Conservation (phyloP, 2,329 filamentous ascomycete species). For the Pestalotiopsis fici region DNA sequence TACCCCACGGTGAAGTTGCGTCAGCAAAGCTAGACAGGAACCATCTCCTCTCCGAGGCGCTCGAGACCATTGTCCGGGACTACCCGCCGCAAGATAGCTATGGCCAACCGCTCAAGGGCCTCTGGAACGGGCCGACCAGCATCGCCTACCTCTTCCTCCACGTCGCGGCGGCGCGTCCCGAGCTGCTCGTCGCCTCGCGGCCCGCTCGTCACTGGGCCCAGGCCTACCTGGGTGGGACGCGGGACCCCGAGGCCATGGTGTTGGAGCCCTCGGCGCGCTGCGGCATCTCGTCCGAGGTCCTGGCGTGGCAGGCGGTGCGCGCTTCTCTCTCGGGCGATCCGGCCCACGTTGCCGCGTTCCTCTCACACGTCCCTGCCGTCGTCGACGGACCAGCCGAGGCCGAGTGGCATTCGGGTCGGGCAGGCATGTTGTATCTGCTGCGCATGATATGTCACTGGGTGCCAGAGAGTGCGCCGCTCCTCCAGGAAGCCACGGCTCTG, state of each 20-base stretch:
- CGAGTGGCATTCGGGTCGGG: background rate
- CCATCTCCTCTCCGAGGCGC: background rate
- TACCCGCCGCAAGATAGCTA: background rate
- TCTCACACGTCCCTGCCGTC: background rate
- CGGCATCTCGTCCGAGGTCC: background rate
- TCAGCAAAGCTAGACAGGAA: background rate
- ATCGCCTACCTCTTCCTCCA: conserved; percentile 6
- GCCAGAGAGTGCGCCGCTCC: background rate
- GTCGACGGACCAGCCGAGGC: background rate
- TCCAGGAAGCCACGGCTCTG: background rate
- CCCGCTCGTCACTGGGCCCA: background rate
- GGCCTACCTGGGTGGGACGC: background rate
- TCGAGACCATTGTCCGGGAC: background rate
- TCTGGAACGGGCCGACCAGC: conserved; percentile 6
- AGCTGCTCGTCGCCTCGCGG: background rate
- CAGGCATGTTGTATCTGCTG: background rate
- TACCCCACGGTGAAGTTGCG: background rate
- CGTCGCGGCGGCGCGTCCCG: background rate
- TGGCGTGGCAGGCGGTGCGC: background rate
- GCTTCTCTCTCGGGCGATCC: background rate
- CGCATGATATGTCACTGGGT: background rate
- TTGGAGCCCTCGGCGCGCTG: background rate
- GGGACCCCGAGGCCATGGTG: background rate
- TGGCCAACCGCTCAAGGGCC: background rate
- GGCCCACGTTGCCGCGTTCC: background rate